Base-by-base conservation (phyloP, 2,329 filamentous ascomycete species). In the Xylariales sp. region DNA sequence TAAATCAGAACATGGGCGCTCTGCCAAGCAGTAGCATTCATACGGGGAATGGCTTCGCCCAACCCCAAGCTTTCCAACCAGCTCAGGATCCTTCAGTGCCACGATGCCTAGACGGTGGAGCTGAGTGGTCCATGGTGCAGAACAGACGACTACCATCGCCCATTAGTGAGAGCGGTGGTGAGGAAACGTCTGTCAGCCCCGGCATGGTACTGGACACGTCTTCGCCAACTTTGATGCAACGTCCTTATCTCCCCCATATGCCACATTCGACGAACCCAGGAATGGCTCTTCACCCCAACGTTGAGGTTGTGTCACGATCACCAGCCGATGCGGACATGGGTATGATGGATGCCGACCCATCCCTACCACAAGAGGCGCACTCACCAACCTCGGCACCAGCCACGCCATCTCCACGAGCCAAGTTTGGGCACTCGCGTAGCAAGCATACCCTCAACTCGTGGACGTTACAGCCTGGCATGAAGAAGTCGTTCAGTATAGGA, bases 401-500 rank as follows among this genome's bases (percentile, higher is more conserved):
- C 43, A 64, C 71, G 3, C 65, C 71, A 1, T 74, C 71, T 6
- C 71, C 73, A 1, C 67, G 68, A 5, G 65, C 73, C 25, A 73
- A 62, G 44, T 69, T 70, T 53, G 76, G 77, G 9, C 77, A 81
- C 53, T 71, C 70, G 10, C 70, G 77, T 39, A 79, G 73, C 49
- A 73, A 73, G 40, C 77, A 81, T 51, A 80, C 77, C 0, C 61
- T 80, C 42, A 78, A 78, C 55, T 71, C 69, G 42, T 80, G 76
- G 77, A 80, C 77, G 2, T 67, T 70, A 54, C 74, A 80, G 46
- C 75, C 76, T 0, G 76, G 77, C 49, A 80, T 79, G 74, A 85
- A 84, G 63, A 78, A 77, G 58, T 80, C 75, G 46, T 84, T 89
- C 59, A 86, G 83, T 53, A 88, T 89, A 78, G 86, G 86, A 38